Base-by-base conservation (phyloP, 2,329 filamentous ascomycete genomes). In the Microcyclosporella mali region DNA sequence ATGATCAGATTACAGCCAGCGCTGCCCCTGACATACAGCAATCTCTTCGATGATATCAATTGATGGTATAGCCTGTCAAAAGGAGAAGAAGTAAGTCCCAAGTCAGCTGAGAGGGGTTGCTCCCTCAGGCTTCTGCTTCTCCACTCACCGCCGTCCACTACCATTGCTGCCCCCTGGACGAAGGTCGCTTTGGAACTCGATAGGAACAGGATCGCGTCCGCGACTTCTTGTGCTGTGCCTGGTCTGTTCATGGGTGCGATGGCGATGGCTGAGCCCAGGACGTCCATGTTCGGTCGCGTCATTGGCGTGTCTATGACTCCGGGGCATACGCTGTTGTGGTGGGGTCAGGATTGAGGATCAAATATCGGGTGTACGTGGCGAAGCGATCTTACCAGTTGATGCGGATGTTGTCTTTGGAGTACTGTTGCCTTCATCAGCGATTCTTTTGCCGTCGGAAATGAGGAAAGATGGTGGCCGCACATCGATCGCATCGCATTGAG, bases 401-500 rank as follows among this genome's bases (percentile, higher is more conserved):
- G 2, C 70, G 53, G 43, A 74, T 71, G 28, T 66, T 64, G 29
- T 71, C 56, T 28, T 68, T 62, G 2, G 68, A 63, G 49, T 72
- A 72, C 68, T 70, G 29, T 69, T n/a, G 14, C 21, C 40, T 14
- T 29, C 33, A 33, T 41, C 27, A 46, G 45, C 29, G 21, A 15
- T 16, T 30, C 32, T 31, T 15, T n/a, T 8, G 4, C 6, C 16
- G 16, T 15, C 9, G 3, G 32, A 34, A 4, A 34, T 4, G 12
- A 35, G 29, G 28, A 16, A n/a, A 16, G 29, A 32, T 4, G 14
- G 12, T 10, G 15, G 17, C 55, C 63, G 48, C 40, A 70, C 68
- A 50, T 72, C 68, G 30, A 72, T 67, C n/a, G 70, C 70, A 58
- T 72, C 70, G 37, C 64, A 66, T 45, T 64, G 68, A 3, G 71